Conservation (phyloP, 306 rosid genomes). For the Sophora flavescens region DNA sequence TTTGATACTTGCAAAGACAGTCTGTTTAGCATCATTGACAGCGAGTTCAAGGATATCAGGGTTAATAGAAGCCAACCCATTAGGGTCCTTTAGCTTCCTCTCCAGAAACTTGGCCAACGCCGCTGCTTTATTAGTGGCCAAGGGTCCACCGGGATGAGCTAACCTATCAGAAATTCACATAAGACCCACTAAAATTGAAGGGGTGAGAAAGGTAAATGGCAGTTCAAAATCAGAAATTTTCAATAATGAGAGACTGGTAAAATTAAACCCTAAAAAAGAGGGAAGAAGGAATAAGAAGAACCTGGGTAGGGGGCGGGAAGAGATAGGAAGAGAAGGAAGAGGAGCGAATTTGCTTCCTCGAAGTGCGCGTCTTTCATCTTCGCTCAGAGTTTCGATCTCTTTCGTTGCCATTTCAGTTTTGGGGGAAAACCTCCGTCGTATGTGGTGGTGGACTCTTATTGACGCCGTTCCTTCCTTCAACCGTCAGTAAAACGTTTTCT, state of each 20-base stretch:
- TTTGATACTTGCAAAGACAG: conserved; percentile 61
- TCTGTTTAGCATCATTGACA: conserved; percentile 73
- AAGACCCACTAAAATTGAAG: conserved; percentile 45
- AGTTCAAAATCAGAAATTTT: conserved; percentile 33
- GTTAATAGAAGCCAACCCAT: conserved; percentile 72
- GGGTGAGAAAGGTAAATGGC: neutral
- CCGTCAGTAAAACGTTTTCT: neutral
- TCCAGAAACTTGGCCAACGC: conserved; percentile 90
- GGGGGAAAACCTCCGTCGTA: neutral
- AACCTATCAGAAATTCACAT: conserved; percentile 52
- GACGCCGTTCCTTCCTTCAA: neutral
- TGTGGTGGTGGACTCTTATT: neutral
- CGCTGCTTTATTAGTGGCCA: conserved; percentile 90
- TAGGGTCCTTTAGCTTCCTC: conserved; percentile 76
- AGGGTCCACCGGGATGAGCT: conserved; percentile 97
- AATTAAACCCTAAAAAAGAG: conserved; percentile 22
- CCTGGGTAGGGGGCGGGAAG: conserved; percentile 73
- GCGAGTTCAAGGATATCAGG: conserved; percentile 79
- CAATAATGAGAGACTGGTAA: neutral
- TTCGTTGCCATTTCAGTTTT: conserved; percentile 52
- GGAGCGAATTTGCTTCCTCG: conserved; percentile 98
- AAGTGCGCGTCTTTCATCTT: conserved; percentile 85
- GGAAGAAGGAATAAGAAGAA: conserved; percentile 27
- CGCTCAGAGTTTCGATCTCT: conserved; percentile 68
- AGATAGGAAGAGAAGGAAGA: conserved; percentile 59